Conservation (phyloP, 805 yeast genomes). For the Yarrowia porcina region DNA sequence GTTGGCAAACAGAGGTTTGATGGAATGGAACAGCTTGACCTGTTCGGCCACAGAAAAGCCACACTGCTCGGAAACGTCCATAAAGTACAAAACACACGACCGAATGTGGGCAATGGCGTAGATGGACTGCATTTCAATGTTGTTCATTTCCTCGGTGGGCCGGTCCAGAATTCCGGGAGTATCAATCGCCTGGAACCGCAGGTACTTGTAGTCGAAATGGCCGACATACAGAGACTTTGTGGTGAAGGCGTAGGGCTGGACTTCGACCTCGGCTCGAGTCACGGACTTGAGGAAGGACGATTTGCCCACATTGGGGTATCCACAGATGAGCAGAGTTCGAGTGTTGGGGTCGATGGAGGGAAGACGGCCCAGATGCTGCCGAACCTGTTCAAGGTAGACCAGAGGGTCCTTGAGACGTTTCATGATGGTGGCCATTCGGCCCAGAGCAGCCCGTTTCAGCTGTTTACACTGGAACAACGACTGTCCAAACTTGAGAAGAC, state of each 20-base stretch:
- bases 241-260: constrained; percentile 98
- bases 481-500: constrained; percentile 95
- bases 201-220: constrained; percentile 96
- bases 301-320: constrained; percentile 99
- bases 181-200: constrained; percentile 97
- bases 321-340: constrained; percentile 94
- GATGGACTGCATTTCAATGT: constrained; percentile 98
- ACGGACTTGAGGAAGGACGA: constrained; percentile 89
- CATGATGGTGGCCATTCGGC: constrained; percentile 98
- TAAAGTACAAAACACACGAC: constrained; percentile 92
- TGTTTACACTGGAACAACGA: constrained; percentile 98
- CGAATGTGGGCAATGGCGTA: constrained; percentile 98
- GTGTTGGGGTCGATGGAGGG: constrained; percentile 99
- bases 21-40: constrained; percentile 93
- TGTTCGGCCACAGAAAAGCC: constrained; percentile 97
- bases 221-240: constrained; percentile 97
- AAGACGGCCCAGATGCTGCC: constrained; percentile 98
- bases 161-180: constrained; percentile 98
- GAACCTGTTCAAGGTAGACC: constrained; percentile 91
- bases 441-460: constrained; percentile 95
- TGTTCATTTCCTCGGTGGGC: constrained; percentile 99
- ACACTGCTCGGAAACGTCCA: constrained; percentile 99
- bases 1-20: constrained; percentile 95
- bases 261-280: constrained; percentile 98
- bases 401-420: constrained; percentile 94